A percentile compares a stretch with the other conserved stretches of the same genome.
phyloP scores from a whole-genome alignment of 2,329 filamentous ascomycete genomes.

The Orbilia blumenaviensis region DNA sequence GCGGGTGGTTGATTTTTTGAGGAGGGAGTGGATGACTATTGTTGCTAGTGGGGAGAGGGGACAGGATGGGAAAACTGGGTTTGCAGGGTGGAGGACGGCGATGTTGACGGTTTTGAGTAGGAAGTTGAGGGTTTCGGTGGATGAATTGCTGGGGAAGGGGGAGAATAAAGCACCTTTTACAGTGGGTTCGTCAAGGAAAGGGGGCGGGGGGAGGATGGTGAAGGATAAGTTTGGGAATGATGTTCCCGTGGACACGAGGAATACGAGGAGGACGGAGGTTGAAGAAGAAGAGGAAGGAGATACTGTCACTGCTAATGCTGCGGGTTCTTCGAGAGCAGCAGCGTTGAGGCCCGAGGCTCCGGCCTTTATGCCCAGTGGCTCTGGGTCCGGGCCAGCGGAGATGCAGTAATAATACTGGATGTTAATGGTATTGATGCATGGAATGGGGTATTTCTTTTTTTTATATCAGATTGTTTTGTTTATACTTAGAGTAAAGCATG shows the following conservation, averaged over 20 bases:
- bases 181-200: no score
- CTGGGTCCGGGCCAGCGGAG: no score
- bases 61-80: slow-evolving; percentile 27
- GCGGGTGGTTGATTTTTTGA: slow-evolving; percentile 37
- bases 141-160: slow-evolving; percentile 23
- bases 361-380: slow-evolving; percentile 20
- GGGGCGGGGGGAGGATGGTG: neutral
- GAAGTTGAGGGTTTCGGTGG: slow-evolving; percentile 27
- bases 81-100: slow-evolving; percentile 26
- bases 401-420: neutral
- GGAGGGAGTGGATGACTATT: slow-evolving; percentile 51
- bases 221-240: slow-evolving; percentile 47
- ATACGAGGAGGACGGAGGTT: neutral
- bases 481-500: no score
- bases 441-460: no score
- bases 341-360: slow-evolving; percentile 31
- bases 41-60: slow-evolving; percentile 18
- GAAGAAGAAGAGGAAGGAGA: neutral
- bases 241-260: slow-evolving; percentile 11
- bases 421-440: no score
- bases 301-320: no score
- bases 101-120: slow-evolving; percentile 33
- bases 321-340: neutral
- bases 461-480: no score
- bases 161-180: slow-evolving; percentile 9